Percentiles rank a stretch among this genome's conserved stretches.
Conservation (phyloP, 2,329 filamentous ascomycete species). For the Helotiales sp. region DNA sequence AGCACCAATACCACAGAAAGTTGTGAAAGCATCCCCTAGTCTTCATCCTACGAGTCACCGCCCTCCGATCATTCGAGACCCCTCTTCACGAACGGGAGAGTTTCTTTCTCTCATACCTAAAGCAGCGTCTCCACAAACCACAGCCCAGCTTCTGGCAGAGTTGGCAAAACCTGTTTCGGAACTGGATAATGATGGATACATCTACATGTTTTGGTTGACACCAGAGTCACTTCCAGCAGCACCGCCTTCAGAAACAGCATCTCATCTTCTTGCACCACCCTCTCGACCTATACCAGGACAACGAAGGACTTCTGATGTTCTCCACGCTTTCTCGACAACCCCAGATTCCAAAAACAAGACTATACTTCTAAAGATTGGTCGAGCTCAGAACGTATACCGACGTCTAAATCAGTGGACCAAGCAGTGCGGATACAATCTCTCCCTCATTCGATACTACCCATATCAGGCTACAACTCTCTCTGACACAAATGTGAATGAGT, state of each 20-base stretch:
- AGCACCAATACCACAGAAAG: slow-evolving; percentile 19
- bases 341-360: slow-evolving; percentile 49
- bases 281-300: slow-evolving; percentile 43
- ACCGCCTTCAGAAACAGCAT: slow-evolving; percentile 62
- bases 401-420: slow-evolving; percentile 91
- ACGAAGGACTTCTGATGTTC: slow-evolving; percentile 59
- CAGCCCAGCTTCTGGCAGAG: slow-evolving; percentile 75
- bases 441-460: slow-evolving; percentile 89
- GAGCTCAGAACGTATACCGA: slow-evolving; percentile 82
- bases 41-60: slow-evolving; percentile 28
- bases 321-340: slow-evolving; percentile 54
- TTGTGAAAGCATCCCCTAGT: slow-evolving; percentile 22
- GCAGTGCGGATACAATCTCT: slow-evolving; percentile 89
- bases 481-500: slow-evolving; percentile 26
- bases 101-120: slow-evolving; percentile 73
- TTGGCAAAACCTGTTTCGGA: slow-evolving; percentile 76
- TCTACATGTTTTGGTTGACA: slow-evolving; percentile 99
- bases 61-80: slow-evolving; percentile 38
- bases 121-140: slow-evolving; percentile 67
- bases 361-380: slow-evolving; percentile 70
- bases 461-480: slow-evolving; percentile 56
- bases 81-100: slow-evolving; percentile 46
- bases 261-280: slow-evolving; percentile 61
- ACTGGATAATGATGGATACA: slow-evolving; percentile 83
- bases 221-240: slow-evolving; percentile 61